These are phyloP conservation scores for Pseudodiploospora longispora DNA, from an alignment of 2,329 filamentous ascomycete species.

Conservation along the genomic window DNA sequence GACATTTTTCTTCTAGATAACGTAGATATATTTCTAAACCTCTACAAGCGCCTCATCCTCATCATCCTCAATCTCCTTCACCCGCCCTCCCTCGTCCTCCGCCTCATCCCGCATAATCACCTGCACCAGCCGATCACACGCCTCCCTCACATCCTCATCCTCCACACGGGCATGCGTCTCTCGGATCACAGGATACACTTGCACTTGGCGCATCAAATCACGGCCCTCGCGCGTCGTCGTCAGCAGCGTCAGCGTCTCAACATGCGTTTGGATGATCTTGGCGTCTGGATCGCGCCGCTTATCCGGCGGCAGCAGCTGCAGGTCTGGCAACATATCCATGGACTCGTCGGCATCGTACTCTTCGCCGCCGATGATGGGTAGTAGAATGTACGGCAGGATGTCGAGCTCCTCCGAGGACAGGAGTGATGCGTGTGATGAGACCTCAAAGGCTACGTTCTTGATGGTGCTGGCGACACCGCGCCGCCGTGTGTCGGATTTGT, in stretches of 20 bases:
- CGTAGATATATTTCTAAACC: constrained; percentile 28
- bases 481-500: constrained; percentile 71
- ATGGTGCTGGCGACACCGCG: constrained; percentile 95
- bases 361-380: constrained; percentile 82
- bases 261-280: constrained; percentile 73
- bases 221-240: constrained; percentile 70
- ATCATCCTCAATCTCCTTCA: constrained; percentile 37
- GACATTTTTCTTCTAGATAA: too few relatives aligned
- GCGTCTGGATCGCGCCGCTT: constrained; percentile 75
- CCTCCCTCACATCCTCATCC: constrained; percentile 73
- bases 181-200: constrained; percentile 82
- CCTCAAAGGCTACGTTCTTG: constrained; percentile 86
- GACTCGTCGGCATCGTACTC: constrained; percentile 84
- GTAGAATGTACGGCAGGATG: constrained; percentile 77
- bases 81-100: constrained; percentile 35
- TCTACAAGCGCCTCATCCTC: constrained; percentile 49
- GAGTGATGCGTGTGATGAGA: constrained; percentile 62
- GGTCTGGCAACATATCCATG: constrained; percentile 77
- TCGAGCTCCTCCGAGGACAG: constrained; percentile 66
- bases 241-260: constrained; percentile 80
- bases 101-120: constrained; percentile 76
- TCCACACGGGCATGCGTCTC: constrained; percentile 75
- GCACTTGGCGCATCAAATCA: constrained; percentile 64
- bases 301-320: constrained; percentile 82
- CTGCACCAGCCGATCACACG: constrained; percentile 83